Percentiles rank a stretch among this genome's conserved stretches.
Evolutionary conservation across 1,284 basidiomycete species (phyloP).

Genomic region (Sporisorium exsertum): DNA sequence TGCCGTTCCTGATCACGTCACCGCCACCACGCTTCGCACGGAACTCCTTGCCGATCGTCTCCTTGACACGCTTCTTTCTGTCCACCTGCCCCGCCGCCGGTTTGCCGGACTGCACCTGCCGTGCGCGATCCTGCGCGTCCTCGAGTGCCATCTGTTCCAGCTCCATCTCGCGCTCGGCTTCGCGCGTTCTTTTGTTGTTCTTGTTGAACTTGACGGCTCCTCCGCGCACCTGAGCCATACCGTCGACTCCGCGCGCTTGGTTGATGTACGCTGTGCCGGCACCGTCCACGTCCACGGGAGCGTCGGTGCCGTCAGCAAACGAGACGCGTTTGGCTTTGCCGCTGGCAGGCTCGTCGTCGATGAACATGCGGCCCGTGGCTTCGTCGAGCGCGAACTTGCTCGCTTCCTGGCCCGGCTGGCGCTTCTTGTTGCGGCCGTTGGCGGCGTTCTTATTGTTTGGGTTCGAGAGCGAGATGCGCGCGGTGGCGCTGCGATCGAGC

Average conservation of each 20-base stretch:
- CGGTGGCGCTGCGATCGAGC: constrained; percentile 75
- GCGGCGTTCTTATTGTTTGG: constrained; percentile 31
- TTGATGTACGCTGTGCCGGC: constrained; percentile 80
- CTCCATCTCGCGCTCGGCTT: constrained; percentile 62
- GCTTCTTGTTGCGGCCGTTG: constrained; percentile 38
- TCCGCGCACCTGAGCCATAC: constrained; percentile 79
- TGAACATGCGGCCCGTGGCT: constrained; percentile 87
- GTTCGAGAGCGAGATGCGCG: constrained; percentile 40
- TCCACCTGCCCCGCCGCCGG: constrained; percentile 20
- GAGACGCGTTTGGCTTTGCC: constrained; percentile 38
- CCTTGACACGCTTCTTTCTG: constrained; percentile 52
- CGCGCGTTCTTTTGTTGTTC: constrained; percentile 73
- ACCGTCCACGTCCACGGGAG: constrained; percentile 76
- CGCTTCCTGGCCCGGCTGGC: constrained; percentile 82
- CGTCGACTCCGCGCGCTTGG: constrained; percentile 83
- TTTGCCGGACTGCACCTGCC: constrained; percentile 32
- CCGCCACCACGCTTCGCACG: constrained; percentile 60
- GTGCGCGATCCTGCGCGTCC: constrained; percentile 47
- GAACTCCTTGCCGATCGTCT: constrained; percentile 64
- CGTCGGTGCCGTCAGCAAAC: constrained; percentile 66
- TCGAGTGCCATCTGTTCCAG: constrained; percentile 54
- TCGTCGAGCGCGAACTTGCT: constrained; percentile 87
- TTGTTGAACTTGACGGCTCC: constrained; percentile 96
- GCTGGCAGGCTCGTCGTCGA: constrained; percentile 72
- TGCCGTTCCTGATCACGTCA: constrained; percentile 79